Base-by-base conservation (phyloP, 306 rosid species). In the Cucumis hystrix region DNA sequence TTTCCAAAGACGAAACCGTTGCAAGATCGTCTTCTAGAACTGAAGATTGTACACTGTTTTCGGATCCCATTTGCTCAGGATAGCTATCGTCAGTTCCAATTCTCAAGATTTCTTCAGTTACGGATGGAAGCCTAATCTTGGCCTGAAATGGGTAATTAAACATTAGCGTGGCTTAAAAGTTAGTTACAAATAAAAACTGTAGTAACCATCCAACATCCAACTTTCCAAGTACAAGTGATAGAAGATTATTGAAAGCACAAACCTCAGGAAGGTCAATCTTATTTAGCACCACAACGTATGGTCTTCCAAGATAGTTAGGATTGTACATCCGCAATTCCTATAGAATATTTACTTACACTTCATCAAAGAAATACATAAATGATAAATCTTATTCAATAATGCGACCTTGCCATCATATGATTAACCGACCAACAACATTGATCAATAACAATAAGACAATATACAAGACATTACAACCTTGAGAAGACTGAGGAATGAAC, bases 291-390 rank as follows among this genome's bases (percentile, higher is more conserved):
- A 96, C 99, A 83, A 96, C 71, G 79, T 89, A 89, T 15, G 98
- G 99, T 62, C 97, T 89, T 81, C 89, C 93, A 35, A 95, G 98
- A 84, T 92, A 95, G 83, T 91, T 87, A 7, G 99, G 97, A 78
- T 95, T 95, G 83, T 91, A 95, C 99, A 95, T 88, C 79, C 93
- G 91, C 90, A 95, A 87, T 83, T 95, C 99, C 99, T 92, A 83
- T 85, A 88, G 82, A 79, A 84, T 61, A 82, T 69, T 76, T 76
- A 64, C 69, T 78, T 52, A 71, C 63, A 78, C 66, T 85, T 60
- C 51, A 49, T 21, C 39, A 69, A 71, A 47, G 60, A 49, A 49
- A 49, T 71, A 49, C 21, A 70, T 15, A 5, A 12, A 45, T 43
- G 13, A 43, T 43, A 7, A 51, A 21, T 21, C 6, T 14, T 6